Evolutionary conservation across 805 yeast species (phyloP).

Genomic region (Candida dajiaensis): DNA sequence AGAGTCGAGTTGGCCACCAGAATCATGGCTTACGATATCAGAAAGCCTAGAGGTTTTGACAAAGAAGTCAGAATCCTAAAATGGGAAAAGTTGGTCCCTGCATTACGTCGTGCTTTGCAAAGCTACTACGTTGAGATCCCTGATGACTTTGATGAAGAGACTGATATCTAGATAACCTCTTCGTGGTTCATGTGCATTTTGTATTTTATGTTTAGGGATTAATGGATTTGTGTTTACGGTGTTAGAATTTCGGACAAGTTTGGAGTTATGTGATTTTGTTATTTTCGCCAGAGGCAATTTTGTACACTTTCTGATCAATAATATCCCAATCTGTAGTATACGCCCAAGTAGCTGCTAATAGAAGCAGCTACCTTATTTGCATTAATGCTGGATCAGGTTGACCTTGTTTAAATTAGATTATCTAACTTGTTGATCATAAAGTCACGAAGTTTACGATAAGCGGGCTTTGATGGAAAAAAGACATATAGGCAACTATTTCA

Average conservation of each 20-base stretch:
- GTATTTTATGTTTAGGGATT: too few species aligned
- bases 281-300: not conserved
- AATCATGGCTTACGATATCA: constrained; percentile 55
- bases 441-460: too few species aligned
- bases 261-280: not conserved
- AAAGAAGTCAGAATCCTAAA: constrained; percentile 58
- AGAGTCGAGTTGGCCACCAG: constrained; percentile 54
- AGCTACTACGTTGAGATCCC: constrained; percentile 61
- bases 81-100: constrained; percentile 56
- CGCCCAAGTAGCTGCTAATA: too few species aligned
- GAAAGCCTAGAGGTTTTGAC: constrained; percentile 65
- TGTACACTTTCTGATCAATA: too few species aligned
- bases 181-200: too few species aligned
- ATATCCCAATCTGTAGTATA: too few species aligned
- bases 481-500: too few species aligned
- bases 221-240: not conserved
- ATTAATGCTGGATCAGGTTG: too few species aligned
- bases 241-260: not conserved
- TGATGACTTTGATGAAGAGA: constrained; percentile 7
- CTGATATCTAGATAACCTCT: not conserved
- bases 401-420: too few species aligned
- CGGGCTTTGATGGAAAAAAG: too few species aligned
- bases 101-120: constrained; percentile 57
- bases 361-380: too few species aligned
- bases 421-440: too few species aligned